A percentile compares a stretch with the other conserved stretches of the same genome.
Conservation (phyloP, 805 yeast species). For the Ascoidea asiatica region DNA sequence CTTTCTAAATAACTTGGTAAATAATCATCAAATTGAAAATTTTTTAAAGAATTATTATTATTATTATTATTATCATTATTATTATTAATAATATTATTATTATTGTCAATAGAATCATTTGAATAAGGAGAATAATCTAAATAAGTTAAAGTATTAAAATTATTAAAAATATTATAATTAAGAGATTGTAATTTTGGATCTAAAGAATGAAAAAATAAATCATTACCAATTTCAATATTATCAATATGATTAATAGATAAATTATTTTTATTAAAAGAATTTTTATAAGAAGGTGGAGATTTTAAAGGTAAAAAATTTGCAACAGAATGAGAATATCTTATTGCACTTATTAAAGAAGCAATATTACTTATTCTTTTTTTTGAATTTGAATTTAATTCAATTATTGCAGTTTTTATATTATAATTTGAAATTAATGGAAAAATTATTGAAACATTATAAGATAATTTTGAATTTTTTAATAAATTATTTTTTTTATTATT, state of each 20-base stretch:
- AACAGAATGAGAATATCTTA: slow-evolving; percentile 8
- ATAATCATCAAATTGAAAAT: slow-evolving; percentile 1
- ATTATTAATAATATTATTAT: no score
- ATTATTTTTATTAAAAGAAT: neutral
- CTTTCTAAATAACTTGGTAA: slow-evolving; percentile 7
- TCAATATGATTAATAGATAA: neutral
- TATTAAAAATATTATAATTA: slow-evolving; percentile 1
- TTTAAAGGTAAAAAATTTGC: slow-evolving; percentile 2
- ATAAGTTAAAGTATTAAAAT: neutral
- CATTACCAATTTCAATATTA: slow-evolving; percentile 6
- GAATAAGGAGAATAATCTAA: neutral
- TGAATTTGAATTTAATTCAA: slow-evolving; percentile 6
- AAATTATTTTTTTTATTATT: no score
- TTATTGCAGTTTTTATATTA: neutral
- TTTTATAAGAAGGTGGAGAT: neutral
- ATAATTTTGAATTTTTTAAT: no score
- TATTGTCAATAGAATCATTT: neutral
- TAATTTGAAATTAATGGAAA: neutral
- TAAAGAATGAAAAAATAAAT: slow-evolving; percentile 8
- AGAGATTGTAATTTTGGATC: slow-evolving; percentile 7
- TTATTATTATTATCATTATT: neutral
- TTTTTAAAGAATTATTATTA: neutral
- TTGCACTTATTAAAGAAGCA: slow-evolving; percentile 8
- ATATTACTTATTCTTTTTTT: slow-evolving; percentile 6
- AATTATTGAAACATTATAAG: neutral